Conservation (phyloP, 2,329 filamentous ascomycete genomes). For the Periconia macrospinosa region DNA sequence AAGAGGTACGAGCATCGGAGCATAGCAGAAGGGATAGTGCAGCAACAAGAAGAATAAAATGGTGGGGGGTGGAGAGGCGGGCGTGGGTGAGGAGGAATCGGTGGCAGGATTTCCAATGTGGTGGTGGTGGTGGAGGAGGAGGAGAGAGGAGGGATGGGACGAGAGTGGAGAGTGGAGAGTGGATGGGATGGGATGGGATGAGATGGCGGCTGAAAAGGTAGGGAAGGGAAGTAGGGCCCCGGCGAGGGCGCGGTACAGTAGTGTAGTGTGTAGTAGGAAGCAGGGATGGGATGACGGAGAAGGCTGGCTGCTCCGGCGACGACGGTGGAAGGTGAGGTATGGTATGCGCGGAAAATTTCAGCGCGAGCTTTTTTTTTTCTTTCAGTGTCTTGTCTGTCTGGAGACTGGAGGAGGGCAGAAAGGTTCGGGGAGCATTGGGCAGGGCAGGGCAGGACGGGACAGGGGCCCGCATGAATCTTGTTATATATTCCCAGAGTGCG, state of each 20-base stretch:
- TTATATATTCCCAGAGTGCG: no score
- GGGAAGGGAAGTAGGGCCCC: background rate
- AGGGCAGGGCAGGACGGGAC: conserved; percentile 3
- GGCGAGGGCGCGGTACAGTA: background rate
- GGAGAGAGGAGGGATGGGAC: background rate
- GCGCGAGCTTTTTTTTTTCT: no score
- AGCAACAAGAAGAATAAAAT: background rate
- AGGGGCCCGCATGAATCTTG: conserved; percentile 8
- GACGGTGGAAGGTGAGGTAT: background rate
- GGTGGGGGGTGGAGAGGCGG: background rate
- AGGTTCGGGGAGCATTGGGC: background rate
- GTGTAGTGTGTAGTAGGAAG: background rate
- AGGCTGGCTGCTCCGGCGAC: background rate
- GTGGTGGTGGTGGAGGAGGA: background rate
- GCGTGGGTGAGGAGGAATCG: background rate
- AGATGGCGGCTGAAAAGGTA: background rate
- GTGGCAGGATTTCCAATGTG: background rate
- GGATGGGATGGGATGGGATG: background rate
- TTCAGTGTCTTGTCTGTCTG: no score
- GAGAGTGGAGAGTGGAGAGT: no score
- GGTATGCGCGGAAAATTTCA: no score
- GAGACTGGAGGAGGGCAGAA: no score
- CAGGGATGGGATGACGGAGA: background rate
- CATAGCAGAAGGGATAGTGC: background rate
- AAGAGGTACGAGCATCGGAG: conserved; percentile 1